phyloP scores from a whole-genome alignment of 1,284 basidiomycete genomes.

The Phlebopus sp. region DNA sequence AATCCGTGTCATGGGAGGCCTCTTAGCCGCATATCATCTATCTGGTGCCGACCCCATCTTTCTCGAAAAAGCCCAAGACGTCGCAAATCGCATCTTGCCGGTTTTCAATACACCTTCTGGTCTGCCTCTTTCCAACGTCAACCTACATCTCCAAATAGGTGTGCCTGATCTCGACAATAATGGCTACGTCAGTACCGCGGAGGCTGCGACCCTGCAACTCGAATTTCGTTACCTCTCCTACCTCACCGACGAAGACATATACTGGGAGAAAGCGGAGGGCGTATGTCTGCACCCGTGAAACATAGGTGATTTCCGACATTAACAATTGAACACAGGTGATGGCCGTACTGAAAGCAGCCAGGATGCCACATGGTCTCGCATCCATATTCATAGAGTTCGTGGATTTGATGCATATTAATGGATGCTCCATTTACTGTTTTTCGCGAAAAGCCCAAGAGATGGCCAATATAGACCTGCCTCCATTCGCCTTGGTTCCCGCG shows the following conservation, averaged over 20 bases:
- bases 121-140: slow-evolving; percentile 78
- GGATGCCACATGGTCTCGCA: slow-evolving; percentile 68
- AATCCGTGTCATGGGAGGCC: slow-evolving; percentile 78
- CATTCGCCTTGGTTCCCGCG: slow-evolving; percentile 88
- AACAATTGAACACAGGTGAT: slow-evolving; percentile 54
- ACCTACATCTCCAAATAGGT: slow-evolving; percentile 66
- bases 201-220: slow-evolving; percentile 81
- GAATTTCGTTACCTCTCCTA: slow-evolving; percentile 89
- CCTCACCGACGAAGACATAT: slow-evolving; percentile 72
- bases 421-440: slow-evolving; percentile 5
- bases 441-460: slow-evolving; percentile 47
- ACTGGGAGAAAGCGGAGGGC: slow-evolving; percentile 82
- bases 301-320: not conserved
- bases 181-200: slow-evolving; percentile 77
- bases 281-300: slow-evolving; percentile 36
- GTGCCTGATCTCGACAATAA: slow-evolving; percentile 65
- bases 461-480: slow-evolving; percentile 75
- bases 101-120: slow-evolving; percentile 83
- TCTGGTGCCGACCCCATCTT: slow-evolving; percentile 64
- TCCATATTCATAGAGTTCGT: slow-evolving; percentile 81
- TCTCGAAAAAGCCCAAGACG: slow-evolving; percentile 74
- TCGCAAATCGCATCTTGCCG: slow-evolving; percentile 84
- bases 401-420: slow-evolving; percentile 2
- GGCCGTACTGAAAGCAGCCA: slow-evolving; percentile 62
- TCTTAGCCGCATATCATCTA: slow-evolving; percentile 83